phyloP scores from a whole-genome alignment of 2,329 filamentous ascomycete species.

The Talaromyces piceae region DNA sequence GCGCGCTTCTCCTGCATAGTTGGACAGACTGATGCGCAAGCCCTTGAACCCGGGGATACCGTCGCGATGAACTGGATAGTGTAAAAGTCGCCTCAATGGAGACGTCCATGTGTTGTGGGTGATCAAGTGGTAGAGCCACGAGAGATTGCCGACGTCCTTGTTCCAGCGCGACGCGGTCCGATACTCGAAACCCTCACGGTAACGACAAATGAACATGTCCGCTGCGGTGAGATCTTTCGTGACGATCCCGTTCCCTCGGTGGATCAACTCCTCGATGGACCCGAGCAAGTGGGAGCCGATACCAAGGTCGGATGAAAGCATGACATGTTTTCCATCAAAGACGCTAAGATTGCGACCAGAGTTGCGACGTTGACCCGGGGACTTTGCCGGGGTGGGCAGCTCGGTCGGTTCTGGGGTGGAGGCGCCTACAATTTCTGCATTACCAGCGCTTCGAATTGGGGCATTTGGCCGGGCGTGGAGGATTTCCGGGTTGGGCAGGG shows the following conservation, averaged over 20 bases:
- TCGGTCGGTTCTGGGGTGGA: constrained; percentile 45
- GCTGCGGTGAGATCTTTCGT: constrained; percentile 60
- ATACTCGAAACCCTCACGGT: constrained; percentile 74
- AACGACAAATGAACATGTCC: constrained; percentile 81
- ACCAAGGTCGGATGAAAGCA: constrained; percentile 67
- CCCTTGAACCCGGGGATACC: constrained; percentile 73
- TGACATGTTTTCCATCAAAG: constrained; percentile 69
- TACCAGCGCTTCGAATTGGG: constrained; percentile 49
- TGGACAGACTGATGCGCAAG: constrained; percentile 80
- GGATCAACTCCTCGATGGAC: constrained; percentile 65
- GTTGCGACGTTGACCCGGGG: constrained; percentile 37
- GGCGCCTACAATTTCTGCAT: constrained; percentile 60
- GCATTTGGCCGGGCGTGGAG: constrained; percentile 54
- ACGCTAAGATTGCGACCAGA: constrained; percentile 60
- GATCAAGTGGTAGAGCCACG: constrained; percentile 91
- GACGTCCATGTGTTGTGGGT: constrained; percentile 83
- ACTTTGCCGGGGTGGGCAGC: constrained; percentile 25
- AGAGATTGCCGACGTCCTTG: constrained; percentile 83
- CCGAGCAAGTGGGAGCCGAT: constrained; percentile 59
- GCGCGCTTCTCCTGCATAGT: constrained; percentile 90
- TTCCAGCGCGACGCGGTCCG: constrained; percentile 63
- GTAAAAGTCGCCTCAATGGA: constrained; percentile 71
- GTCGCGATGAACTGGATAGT: constrained; percentile 74
- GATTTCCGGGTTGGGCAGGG: constrained; percentile 78
- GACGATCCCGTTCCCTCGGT: constrained; percentile 61